These are phyloP conservation scores for Phytopythium boreale DNA, from an alignment of 352 stramenopile genomes.

Conservation along the genomic window DNA sequence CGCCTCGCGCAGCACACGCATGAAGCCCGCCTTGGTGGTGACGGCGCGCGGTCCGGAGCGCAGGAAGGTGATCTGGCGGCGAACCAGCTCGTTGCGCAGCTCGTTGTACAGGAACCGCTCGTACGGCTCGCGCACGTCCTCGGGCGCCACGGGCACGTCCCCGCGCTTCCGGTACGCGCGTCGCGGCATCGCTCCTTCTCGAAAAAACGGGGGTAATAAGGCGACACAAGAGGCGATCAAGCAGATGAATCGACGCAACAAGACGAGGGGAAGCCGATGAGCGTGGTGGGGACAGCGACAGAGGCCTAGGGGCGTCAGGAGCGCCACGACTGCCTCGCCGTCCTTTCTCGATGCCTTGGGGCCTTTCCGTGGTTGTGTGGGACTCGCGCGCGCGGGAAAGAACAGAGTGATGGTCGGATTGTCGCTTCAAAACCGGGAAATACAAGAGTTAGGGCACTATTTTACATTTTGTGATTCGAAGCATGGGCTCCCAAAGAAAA, in stretches of 20 bases:
- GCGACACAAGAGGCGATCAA: background rate
- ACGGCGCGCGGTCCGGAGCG: constrained; percentile 1
- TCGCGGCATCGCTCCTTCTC: background rate
- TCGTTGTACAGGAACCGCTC: constrained; percentile 27
- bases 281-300: background rate
- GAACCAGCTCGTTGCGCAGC: constrained; percentile 30
- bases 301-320: background rate
- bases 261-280: background rate
- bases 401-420: background rate
- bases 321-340: background rate
- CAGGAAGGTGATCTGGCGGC: constrained; percentile 16
- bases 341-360: background rate
- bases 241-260: background rate
- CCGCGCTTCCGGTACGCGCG: background rate
- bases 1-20: constrained; percentile 29
- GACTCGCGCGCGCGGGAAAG: background rate
- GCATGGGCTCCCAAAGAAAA: no score
- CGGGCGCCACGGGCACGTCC: background rate
- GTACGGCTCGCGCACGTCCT: constrained; percentile 32
- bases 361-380: constrained; percentile 1
- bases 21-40: constrained; percentile 21
- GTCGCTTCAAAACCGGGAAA: background rate
- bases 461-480: no score
- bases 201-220: background rate
- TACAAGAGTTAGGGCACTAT: background rate